Conservation (phyloP, 176 grass and related monocot species). For the Avena atlantica region DNA sequence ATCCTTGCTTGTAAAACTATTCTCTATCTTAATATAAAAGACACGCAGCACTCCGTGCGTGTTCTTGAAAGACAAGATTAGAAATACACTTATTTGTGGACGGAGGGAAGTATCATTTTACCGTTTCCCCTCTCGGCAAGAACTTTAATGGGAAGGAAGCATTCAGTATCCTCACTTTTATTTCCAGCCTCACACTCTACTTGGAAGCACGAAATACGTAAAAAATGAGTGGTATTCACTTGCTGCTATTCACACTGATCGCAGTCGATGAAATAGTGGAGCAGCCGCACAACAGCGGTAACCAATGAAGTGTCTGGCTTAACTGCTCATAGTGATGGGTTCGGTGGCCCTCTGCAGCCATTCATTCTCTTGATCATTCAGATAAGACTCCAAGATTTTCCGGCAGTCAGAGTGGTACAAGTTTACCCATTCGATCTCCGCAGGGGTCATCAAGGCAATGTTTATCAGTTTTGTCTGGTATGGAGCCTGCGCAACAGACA, state of each 20-base stretch:
- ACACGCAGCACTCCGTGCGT: no score
- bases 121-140: background rate
- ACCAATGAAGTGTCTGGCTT: conserved; percentile 22
- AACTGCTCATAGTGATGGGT: conserved; percentile 52
- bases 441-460: conserved; percentile 57
- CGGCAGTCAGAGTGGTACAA: conserved; percentile 68
- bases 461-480: conserved; percentile 89
- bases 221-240: background rate
- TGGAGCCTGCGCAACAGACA: conserved; percentile 60
- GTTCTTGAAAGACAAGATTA: no score
- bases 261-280: background rate
- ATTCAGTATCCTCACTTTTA: background rate
- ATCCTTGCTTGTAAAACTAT: no score
- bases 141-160: conserved; percentile 18
- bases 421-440: conserved; percentile 91
- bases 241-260: conserved; percentile 16
- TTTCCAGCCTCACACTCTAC: background rate
- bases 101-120: background rate
- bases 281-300: background rate
- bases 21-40: no score
- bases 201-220: background rate
- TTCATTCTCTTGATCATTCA: conserved; percentile 73
- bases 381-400: conserved; percentile 58
- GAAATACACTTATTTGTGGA: no score
- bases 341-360: conserved; percentile 83